phyloP scores from a whole-genome alignment of 163 green algal species.

The Dunaliella salina region DNA sequence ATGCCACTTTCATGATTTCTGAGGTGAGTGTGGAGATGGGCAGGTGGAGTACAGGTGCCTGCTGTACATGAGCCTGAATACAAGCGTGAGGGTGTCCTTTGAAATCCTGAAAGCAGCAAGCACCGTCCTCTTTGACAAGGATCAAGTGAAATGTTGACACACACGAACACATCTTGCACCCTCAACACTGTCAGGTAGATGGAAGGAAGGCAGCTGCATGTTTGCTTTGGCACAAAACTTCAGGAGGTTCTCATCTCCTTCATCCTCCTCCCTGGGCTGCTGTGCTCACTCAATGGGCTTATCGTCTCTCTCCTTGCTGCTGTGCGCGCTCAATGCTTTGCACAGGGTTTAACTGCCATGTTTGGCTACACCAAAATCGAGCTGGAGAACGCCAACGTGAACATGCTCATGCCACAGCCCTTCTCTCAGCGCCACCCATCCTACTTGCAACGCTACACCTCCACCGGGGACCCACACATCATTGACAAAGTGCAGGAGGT shows the following conservation, averaged over 20 bases:
- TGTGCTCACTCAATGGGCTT: no score
- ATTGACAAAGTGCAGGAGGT: slow-evolving; percentile 35
- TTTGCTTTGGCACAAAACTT: no score
- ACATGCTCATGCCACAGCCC: slow-evolving; percentile 49
- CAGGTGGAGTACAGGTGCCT: not conserved
- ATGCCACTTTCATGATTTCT: no score
- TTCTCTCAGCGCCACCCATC: slow-evolving; percentile 43
- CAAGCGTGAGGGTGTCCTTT: not conserved
- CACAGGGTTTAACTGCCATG: slow-evolving; percentile 12
- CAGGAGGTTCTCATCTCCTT: no score
- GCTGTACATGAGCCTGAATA: not conserved
- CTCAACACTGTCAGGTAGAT: no score
- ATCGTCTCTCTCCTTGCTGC: not conserved
- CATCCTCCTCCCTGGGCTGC: no score
- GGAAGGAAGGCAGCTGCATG: no score
- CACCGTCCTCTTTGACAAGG: slow-evolving; percentile 43
- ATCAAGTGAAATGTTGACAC: no score
- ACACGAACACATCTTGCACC: no score
- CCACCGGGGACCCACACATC: slow-evolving; percentile 36
- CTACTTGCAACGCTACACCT: slow-evolving; percentile 45
- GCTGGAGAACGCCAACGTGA: slow-evolving; percentile 51
- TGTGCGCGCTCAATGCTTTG: no score
- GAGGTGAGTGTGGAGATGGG: no score
- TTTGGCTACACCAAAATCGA: slow-evolving; percentile 51
- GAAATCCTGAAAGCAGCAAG: slow-evolving; percentile 42